A percentile compares a stretch with the other conserved stretches of the same genome.
These are phyloP conservation scores for Colletotrichum sp. DNA, from an alignment of 2,329 filamentous ascomycete species.

Conservation along the genomic window DNA sequence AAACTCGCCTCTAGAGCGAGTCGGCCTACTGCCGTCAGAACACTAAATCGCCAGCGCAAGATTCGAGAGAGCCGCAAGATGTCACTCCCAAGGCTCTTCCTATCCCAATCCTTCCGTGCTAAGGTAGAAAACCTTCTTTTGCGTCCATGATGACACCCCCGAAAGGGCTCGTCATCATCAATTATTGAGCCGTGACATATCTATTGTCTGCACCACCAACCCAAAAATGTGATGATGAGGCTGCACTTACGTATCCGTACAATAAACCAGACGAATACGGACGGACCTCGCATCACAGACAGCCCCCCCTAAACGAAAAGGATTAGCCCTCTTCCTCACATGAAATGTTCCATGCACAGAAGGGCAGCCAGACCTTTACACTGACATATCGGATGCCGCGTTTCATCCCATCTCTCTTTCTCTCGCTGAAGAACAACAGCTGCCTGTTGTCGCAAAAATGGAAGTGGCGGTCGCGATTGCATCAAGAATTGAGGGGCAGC, in stretches of 20 bases:
- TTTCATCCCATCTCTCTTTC: conserved; percentile 7
- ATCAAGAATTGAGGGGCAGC: background rate
- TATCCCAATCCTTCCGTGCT: background rate
- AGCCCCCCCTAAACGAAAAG: background rate
- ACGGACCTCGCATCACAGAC: conserved; percentile 6
- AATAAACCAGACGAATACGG: conserved; percentile 9
- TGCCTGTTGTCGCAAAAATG: background rate
- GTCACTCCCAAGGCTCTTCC: background rate
- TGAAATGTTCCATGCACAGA: background rate
- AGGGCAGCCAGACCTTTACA: background rate
- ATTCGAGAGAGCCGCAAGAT: background rate
- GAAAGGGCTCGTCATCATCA: background rate
- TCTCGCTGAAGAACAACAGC: background rate
- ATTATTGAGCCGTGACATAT: background rate
- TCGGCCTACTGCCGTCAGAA: background rate
- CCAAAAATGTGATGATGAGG: background rate
- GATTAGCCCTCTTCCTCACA: background rate
- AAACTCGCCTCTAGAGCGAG: background rate
- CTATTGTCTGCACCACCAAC: background rate
- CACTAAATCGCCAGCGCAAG: background rate
- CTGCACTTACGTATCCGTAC: background rate
- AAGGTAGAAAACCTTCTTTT: background rate
- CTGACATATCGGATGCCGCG: conserved; percentile 5
- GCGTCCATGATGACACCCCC: background rate
- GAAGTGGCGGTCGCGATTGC: background rate